Conservation (phyloP, 2,329 filamentous ascomycete species). For the Aspergillus sp. region DNA sequence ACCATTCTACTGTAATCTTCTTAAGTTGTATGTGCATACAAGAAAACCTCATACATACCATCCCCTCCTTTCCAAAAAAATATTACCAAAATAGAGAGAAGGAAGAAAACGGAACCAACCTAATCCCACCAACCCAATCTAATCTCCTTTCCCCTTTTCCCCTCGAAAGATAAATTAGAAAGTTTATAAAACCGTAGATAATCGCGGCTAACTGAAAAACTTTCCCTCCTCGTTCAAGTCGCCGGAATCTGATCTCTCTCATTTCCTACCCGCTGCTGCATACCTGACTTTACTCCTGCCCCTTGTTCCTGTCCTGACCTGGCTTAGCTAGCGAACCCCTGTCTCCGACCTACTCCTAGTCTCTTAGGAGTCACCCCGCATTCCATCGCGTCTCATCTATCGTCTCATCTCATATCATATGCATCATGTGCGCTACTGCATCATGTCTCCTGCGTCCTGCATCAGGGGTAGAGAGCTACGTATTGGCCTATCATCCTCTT, state of each 20-base stretch:
- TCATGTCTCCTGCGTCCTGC: neutral
- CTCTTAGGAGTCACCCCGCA: neutral
- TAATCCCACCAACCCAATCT: neutral
- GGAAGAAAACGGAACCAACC: neutral
- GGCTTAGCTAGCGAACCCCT: neutral
- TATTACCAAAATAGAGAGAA: neutral
- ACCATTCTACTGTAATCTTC: too few relatives aligned
- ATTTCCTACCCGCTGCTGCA: too few relatives aligned
- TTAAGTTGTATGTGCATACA: too few relatives aligned
- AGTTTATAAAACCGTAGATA: neutral
- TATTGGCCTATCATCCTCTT: too few relatives aligned
- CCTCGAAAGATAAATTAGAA: neutral
- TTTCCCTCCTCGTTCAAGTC: neutral
- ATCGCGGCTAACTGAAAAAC: neutral
- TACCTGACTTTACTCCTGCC: neutral
- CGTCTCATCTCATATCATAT: neutral
- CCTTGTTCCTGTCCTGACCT: neutral
- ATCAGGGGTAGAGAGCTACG: neutral
- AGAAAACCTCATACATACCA: too few relatives aligned
- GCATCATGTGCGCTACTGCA: neutral
- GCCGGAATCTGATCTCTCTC: neutral
- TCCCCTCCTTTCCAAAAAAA: too few relatives aligned
- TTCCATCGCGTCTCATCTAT: slow-evolving; percentile 4
- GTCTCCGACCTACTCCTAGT: neutral
- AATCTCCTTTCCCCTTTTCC: neutral